Conservation (phyloP, 768 basidiomycete genomes). For the Pulveroboletus sp. region DNA sequence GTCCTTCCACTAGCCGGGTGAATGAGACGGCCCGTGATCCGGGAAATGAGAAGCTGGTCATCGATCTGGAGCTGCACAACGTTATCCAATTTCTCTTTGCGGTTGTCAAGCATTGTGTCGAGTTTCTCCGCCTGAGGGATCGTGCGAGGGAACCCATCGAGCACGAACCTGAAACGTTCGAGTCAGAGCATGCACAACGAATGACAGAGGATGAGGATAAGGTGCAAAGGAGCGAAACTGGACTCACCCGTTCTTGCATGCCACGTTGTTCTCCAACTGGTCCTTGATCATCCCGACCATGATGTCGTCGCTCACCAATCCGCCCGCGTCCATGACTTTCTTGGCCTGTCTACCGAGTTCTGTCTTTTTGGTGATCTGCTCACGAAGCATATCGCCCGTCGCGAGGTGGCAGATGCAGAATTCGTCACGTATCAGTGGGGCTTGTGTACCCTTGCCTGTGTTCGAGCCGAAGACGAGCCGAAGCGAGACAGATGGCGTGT, state of each 20-base stretch:
- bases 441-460: conserved; percentile 97
- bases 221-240: not conserved
- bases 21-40: conserved; percentile 94
- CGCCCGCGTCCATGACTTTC: conserved; percentile 96
- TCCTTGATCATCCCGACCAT: conserved; percentile 97
- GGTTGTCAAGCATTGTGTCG: conserved; percentile 77
- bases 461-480: not conserved
- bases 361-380: conserved; percentile 86
- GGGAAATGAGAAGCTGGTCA: conserved; percentile 92
- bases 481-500: not conserved
- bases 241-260: conserved; percentile 92
- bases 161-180: conserved; percentile 67
- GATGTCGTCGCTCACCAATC: conserved; percentile 94
- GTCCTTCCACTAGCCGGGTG: conserved; percentile 86
- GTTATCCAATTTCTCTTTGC: conserved; percentile 87
- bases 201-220: too few species aligned
- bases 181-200: not conserved
- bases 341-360: conserved; percentile 87
- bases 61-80: conserved; percentile 90
- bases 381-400: conserved; percentile 97
- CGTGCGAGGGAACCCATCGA: conserved; percentile 99
- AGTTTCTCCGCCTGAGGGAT: conserved; percentile 96
- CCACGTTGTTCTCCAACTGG: conserved; percentile 88
- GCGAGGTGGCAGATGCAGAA: conserved; percentile 98
- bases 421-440: conserved; percentile 84